These are phyloP conservation scores for Artemisia tridentata DNA, from an alignment of 129 eudicot species.

Conservation along the genomic window DNA sequence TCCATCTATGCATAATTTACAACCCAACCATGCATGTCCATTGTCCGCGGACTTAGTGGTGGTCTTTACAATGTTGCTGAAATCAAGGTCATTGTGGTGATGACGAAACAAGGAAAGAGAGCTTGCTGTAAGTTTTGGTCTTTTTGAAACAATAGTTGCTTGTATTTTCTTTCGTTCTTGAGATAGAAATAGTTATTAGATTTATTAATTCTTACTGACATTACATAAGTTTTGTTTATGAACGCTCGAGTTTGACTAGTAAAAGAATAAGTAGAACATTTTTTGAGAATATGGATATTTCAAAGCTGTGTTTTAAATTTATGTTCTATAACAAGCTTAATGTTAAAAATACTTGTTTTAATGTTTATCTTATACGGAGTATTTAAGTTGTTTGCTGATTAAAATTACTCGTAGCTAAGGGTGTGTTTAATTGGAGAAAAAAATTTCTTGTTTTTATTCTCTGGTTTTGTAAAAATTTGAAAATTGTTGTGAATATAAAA, in stretches of 20 bases:
- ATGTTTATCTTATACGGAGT: no score
- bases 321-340: no score
- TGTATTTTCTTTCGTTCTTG: neutral
- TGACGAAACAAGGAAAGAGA: slow-evolving; percentile 9
- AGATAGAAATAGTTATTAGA: slow-evolving; percentile 21
- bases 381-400: no score
- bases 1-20: neutral
- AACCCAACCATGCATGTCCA: slow-evolving; percentile 8
- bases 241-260: neutral
- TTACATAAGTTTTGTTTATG: slow-evolving; percentile 19
- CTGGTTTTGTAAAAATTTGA: no score
- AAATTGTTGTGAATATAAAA: no score
- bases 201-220: slow-evolving; percentile 21
- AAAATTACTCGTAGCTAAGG: no score
- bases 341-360: no score
- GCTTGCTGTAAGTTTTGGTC: neutral
- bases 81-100: slow-evolving; percentile 16
- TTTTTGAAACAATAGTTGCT: slow-evolving; percentile 9
- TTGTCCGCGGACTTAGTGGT: slow-evolving; percentile 7
- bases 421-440: no score
- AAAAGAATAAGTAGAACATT: no score
- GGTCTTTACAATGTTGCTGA: neutral
- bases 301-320: no score
- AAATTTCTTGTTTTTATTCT: no score
- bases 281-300: no score